Base-by-base conservation (phyloP, 257 asterid species). In the Fraxinus quadrangulata region DNA sequence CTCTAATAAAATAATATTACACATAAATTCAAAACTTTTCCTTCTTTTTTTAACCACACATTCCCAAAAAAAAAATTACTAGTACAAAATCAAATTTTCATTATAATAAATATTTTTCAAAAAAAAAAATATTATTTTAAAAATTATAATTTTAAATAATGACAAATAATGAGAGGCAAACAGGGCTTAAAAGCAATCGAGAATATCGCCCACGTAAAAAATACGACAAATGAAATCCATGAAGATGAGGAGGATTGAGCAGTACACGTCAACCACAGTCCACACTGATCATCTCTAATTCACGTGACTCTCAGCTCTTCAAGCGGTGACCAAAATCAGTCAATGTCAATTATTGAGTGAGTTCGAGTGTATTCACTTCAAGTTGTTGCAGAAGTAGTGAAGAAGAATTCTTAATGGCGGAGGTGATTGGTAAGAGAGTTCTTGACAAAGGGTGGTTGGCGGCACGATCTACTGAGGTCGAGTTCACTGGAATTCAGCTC, bases 371-470 rank as follows among this genome's bases (percentile, higher is more conserved):
- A 59, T 59, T 59, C 13, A 21, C 49, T 3, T 42, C 49, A 12
- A 42, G 16, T 11, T 2, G 16, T 11, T 40, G 47, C 16, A 10
- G 49, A 1, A 37, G 42, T 8, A 37, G 42, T 37, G 68, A 30
- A 65, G 34, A 71, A 42, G 49, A 37, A 28, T 6, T 17, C 6
- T 13, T 24, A 67, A 83, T 83, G 87, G 89, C 76, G 92, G 92
- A 70, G 74, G 82, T 74, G 71, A 84, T 88, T 28, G 93, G 93
- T 80, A 96, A 92, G 89, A 83, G 31, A 76, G 86, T 93, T 71
- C 81, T 96, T 80, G 89, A 92, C 75, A 39, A 73, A 63, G 96
- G 94, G 42, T 96, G 99, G 99, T 56, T 93, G 74, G 98, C 98
- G 67, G 98, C 99, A 56, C 88, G 98, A 73, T 91, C 95, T 66